Conservation (phyloP, 768 basidiomycete genomes). For the Mycena pura region DNA sequence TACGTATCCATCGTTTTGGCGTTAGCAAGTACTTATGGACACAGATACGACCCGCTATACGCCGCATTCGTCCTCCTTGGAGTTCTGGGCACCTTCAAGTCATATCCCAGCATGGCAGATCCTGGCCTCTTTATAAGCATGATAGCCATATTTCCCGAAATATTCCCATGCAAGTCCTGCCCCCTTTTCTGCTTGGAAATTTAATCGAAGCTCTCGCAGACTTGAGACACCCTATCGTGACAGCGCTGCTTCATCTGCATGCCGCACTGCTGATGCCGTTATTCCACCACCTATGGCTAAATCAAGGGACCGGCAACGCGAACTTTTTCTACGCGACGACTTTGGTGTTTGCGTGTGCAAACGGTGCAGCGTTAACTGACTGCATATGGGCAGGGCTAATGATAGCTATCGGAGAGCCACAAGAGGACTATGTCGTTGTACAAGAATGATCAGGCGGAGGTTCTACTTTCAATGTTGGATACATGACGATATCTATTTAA, state of each 20-base stretch:
- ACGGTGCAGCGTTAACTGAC: conserved; percentile 85
- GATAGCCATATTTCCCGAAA: conserved; percentile 83
- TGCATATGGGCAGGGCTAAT: conserved; percentile 84
- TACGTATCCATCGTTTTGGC: conserved; percentile 40
- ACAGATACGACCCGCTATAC: conserved; percentile 84
- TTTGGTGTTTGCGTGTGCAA: conserved; percentile 88
- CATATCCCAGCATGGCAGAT: conserved; percentile 91
- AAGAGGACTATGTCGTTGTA: conserved; percentile 60
- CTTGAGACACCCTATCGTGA: conserved; percentile 85
- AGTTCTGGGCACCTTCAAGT: conserved; percentile 83
- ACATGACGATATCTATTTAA: not conserved
- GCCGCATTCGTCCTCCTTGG: conserved; percentile 80
- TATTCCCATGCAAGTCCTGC: conserved; percentile 69
- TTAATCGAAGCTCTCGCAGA: conserved; percentile 50
- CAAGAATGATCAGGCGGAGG: conserved; percentile 61
- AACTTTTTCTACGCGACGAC: conserved; percentile 99
- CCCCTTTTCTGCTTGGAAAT: conserved; percentile 1
- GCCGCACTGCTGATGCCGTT: conserved; percentile 86
- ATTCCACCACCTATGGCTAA: conserved; percentile 92
- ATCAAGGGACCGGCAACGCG: conserved; percentile 92
- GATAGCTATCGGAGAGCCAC: conserved; percentile 66
- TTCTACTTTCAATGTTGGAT: not conserved
- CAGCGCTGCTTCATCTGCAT: conserved; percentile 81
- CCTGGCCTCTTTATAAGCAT: conserved; percentile 86
- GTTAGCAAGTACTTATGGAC: not conserved